Percentiles rank a stretch among this genome's conserved stretches.
Conservation (phyloP, 371 early-diverging fungal genomes). For the Capniomyces stellatus region DNA sequence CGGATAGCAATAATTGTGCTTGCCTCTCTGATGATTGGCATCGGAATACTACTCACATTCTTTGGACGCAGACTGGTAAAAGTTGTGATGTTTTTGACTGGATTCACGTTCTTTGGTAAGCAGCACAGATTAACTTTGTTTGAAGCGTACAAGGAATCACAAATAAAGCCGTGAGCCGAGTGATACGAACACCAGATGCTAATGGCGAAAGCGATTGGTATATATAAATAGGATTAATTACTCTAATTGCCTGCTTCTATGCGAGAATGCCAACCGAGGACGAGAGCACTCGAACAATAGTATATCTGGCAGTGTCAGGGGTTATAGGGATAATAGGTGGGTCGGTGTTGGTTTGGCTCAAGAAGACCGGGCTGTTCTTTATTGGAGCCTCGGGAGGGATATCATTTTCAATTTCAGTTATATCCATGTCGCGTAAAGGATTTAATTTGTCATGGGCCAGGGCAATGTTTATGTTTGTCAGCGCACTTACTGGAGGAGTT, state of each 20-base stretch:
- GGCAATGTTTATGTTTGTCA: not conserved
- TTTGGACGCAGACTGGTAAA: constrained; percentile 37
- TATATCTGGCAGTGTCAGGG: too few species aligned
- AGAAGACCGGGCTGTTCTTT: not conserved
- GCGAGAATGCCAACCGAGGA: too few species aligned
- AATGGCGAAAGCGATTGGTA: too few species aligned
- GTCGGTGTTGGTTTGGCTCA: not conserved
- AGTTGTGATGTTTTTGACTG: constrained; percentile 35
- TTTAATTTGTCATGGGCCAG: not conserved
- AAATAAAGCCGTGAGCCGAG: too few species aligned
- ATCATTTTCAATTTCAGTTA: not conserved
- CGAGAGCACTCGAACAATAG: too few species aligned
- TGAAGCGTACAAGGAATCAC: too few species aligned
- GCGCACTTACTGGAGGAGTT: not conserved
- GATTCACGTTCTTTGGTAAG: constrained; percentile 26
- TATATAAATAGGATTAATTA: too few species aligned
- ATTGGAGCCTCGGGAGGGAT: not conserved
- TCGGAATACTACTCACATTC: constrained; percentile 41
- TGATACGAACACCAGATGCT: too few species aligned
- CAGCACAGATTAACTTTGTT: too few species aligned
- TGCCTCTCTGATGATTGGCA: constrained; percentile 36
- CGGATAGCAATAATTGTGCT: too few species aligned
- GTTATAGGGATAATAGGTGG: too few species aligned
- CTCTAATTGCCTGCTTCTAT: too few species aligned
- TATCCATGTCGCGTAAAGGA: not conserved